Percentiles rank a stretch among this genome's conserved stretches.
phyloP scores from a whole-genome alignment of 257 asterid species.

The Scutellaria galericulata region DNA sequence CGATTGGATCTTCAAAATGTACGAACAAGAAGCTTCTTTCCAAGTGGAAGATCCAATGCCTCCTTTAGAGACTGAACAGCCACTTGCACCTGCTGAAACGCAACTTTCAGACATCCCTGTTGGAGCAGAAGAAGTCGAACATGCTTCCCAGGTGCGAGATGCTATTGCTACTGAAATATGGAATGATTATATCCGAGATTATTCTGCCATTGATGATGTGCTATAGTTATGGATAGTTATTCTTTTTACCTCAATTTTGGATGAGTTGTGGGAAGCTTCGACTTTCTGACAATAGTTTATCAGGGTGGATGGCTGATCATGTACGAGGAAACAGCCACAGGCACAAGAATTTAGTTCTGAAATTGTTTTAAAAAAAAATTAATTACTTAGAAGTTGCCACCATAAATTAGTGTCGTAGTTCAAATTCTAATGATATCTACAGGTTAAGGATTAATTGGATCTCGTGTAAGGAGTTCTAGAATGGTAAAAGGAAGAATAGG shows the following conservation, averaged over 20 bases:
- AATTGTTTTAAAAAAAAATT: background rate
- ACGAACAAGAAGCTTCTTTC: constrained; percentile 26
- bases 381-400: background rate
- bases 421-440: background rate
- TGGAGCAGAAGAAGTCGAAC: constrained; percentile 36
- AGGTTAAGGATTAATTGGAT: background rate
- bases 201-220: constrained; percentile 34
- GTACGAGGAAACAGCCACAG: background rate
- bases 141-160: constrained; percentile 36
- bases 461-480: background rate
- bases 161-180: constrained; percentile 46
- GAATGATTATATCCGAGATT: constrained; percentile 40
- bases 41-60: constrained; percentile 43
- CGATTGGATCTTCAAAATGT: constrained; percentile 47
- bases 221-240: constrained; percentile 25
- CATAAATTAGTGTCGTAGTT: background rate
- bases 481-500: background rate
- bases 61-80: constrained; percentile 36
- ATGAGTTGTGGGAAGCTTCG: background rate
- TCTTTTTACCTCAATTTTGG: background rate
- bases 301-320: background rate
- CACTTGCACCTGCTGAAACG: constrained; percentile 29
- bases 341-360: constrained; percentile 14
- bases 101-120: constrained; percentile 30
- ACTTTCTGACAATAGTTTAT: background rate